Percentiles rank a stretch among this genome's conserved stretches.
Evolutionary conservation across 768 basidiomycete species (phyloP).

Genomic region (Lactifluus hygrophoroides): DNA sequence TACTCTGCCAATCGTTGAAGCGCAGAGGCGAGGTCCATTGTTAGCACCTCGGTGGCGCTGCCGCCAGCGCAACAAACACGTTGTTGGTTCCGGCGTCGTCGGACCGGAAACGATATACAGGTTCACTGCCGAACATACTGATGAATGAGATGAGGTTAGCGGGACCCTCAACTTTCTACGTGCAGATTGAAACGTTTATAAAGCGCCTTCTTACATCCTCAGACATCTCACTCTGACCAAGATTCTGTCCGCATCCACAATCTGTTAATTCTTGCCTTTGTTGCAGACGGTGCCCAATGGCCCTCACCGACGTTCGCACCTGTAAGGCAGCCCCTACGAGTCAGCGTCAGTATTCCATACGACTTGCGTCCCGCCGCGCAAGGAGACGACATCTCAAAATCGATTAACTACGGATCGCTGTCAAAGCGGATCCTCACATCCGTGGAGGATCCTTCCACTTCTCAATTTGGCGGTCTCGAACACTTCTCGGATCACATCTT

Average conservation of each 20-base stretch:
- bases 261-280: conserved; percentile 34
- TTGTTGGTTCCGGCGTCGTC: neutral
- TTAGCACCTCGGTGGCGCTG: neutral
- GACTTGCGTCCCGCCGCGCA: conserved; percentile 42
- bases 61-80: neutral
- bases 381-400: conserved; percentile 45
- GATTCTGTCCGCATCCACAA: conserved; percentile 42
- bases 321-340: conserved; percentile 42
- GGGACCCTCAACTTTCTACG: neutral
- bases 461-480: conserved; percentile 37
- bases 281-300: conserved; percentile 41
- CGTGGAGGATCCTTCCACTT: conserved; percentile 9
- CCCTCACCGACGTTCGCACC: conserved; percentile 27
- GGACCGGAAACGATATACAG: conserved; percentile 4
- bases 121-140: no score
- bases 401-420: conserved; percentile 57
- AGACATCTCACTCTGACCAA: neutral
- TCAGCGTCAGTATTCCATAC: conserved; percentile 44
- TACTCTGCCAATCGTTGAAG: conserved; percentile 31
- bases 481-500: conserved; percentile 37
- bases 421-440: conserved; percentile 28
- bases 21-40: conserved; percentile 28
- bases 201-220: neutral
- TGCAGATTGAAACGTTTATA: neutral
- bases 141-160: no score